Evolutionary conservation across 129 eudicot species (phyloP), one percentile per base, ranked within the genome.

Genomic region (Scalesia atractyloides): DNA sequence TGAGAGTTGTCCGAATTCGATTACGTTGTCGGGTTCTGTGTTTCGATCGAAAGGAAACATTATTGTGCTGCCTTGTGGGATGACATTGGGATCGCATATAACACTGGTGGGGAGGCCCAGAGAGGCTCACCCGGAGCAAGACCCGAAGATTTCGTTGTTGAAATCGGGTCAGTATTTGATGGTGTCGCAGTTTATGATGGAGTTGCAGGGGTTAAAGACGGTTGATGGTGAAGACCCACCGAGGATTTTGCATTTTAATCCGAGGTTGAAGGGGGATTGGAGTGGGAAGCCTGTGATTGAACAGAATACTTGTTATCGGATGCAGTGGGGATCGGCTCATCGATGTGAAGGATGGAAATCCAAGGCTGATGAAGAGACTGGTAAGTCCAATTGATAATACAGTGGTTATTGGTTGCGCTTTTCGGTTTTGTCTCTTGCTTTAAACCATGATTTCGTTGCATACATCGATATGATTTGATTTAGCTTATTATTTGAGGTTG

Each of bases 221-320:
- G 97, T 91, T 72, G 97, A 91, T 49, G 96, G 96, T 12, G 97
- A 91, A 66, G 97, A 91, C 61, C 96, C 97, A 39, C 97, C 97
- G 0, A 86, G 96, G 79, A 86, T 91, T 66, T 64, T 91, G 83
- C 97, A 91, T 82, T 86, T 88, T 72, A 91, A 91, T 84, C 97
- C 97, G 0, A 82, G 97, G 80, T 81, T 91, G 85, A 91, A 91
- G 68, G 97, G 97, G 15, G 97, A 91, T 88, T 91, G 92, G 92
- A 86, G 96, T 74, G 88, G 92, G 43, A 91, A 84, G 84, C 96
- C 97, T 76, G 92, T 91, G 15, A 91, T 91, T 71, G 97, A 91
- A 81, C 95, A 85, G 74, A 91, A 91, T n/a, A 91, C 97, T 66
- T 88, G 97, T 73, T 91, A 91, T 77, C 70, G 97, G 76, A 84